A percentile compares a stretch with the other conserved stretches of the same genome.
Conservation (phyloP, 345 rosid species). For the Alliaria petiolata region DNA sequence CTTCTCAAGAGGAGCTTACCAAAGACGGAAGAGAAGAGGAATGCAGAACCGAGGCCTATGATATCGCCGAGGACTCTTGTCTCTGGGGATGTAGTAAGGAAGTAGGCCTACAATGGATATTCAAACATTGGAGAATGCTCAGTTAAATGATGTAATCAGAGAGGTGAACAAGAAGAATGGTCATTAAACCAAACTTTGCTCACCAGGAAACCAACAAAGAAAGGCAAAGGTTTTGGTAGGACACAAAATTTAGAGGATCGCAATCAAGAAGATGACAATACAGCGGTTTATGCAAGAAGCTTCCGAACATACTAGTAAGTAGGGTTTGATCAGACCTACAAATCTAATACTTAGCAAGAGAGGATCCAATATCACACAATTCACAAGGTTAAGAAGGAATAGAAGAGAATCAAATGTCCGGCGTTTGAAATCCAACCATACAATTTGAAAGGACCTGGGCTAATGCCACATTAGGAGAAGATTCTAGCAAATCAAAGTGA, state of each 20-base stretch:
- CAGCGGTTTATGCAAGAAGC: not conserved
- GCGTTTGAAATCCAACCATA: too few species aligned
- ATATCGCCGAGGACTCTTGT: slow-evolving; percentile 68
- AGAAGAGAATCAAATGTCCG: too few species aligned
- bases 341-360: not conserved
- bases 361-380: not conserved
- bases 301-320: not conserved
- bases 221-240: not conserved
- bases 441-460: not conserved
- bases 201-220: not conserved
- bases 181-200: not conserved
- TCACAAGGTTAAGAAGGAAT: not conserved
- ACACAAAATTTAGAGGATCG: not conserved
- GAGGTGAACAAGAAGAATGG: not conserved
- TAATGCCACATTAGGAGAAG: not conserved
- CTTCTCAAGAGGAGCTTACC: slow-evolving; percentile 38
- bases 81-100: slow-evolving; percentile 65
- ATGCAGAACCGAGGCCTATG: slow-evolving; percentile 73
- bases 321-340: not conserved
- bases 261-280: not conserved
- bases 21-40: slow-evolving; percentile 67
- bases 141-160: not conserved
- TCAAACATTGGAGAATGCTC: not conserved
- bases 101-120: slow-evolving; percentile 44
- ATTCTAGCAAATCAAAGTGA: not conserved